Conservation (phyloP, 2,329 filamentous ascomycete species). For the Pezicula neosporulosa region DNA sequence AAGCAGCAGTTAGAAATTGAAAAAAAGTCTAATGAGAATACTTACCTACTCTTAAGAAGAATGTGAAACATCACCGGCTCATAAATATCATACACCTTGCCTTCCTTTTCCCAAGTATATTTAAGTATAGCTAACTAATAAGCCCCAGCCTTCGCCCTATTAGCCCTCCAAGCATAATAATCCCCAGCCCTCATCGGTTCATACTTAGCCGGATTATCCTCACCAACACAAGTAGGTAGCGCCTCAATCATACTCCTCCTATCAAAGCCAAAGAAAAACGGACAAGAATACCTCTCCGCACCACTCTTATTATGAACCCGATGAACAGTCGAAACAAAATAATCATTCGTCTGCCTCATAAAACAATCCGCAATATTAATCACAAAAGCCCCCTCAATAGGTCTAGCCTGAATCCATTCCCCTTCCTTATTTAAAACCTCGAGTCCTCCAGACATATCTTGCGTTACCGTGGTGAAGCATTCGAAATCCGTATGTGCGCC, state of each 20-base stretch:
- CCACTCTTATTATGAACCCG: constrained; percentile 3
- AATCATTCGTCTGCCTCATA: constrained; percentile 3
- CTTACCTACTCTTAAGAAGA: no score
- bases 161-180: constrained; percentile 28
- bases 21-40: no score
- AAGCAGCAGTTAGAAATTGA: no score
- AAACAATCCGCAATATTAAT: constrained; percentile 4
- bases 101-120: no score
- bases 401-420: neutral
- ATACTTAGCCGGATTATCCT: constrained; percentile 31
- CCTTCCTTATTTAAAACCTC: constrained; percentile 29
- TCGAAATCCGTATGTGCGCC: constrained; percentile 41
- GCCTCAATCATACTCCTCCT: constrained; percentile 18
- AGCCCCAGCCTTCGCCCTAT: constrained; percentile 20
- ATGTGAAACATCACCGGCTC: no score
- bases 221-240: constrained; percentile 28
- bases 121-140: neutral
- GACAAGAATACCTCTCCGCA: neutral
- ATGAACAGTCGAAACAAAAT: constrained; percentile 7
- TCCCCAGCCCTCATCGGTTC: constrained; percentile 30
- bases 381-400: neutral
- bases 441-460: constrained; percentile 40
- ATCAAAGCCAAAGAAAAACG: constrained; percentile 1
- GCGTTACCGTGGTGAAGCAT: constrained; percentile 42
- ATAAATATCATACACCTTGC: no score